phyloP scores from a whole-genome alignment of 2,329 filamentous ascomycete species.

The Massarina eburnea region DNA sequence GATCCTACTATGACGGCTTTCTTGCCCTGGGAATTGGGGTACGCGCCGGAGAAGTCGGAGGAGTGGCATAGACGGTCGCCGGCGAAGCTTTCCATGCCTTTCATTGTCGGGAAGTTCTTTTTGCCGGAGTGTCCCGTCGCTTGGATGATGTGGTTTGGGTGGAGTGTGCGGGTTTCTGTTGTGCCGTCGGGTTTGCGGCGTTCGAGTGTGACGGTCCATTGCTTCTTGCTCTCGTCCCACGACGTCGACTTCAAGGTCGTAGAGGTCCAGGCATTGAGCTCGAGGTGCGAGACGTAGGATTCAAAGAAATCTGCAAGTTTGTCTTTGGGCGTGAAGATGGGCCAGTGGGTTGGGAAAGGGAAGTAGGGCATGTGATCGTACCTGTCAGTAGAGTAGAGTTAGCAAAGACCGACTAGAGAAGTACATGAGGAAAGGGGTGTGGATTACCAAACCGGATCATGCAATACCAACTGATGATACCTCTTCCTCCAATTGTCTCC shows the following conservation, averaged over 20 bases:
- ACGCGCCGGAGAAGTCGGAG: conserved; percentile 35
- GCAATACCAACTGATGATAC: conserved; percentile 49
- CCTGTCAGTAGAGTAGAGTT: not conserved
- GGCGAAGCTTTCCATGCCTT: conserved; percentile 38
- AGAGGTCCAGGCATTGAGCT: conserved; percentile 44
- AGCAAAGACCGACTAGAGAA: no score
- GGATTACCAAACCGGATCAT: conserved; percentile 42
- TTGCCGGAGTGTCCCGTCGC: conserved; percentile 36
- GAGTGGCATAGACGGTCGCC: conserved; percentile 39
- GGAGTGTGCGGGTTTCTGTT: conserved; percentile 24
- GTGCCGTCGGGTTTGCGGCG: conserved; percentile 24
- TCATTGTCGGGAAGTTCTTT: conserved; percentile 34
- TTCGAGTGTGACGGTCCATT: conserved; percentile 43
- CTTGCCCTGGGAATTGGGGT: conserved; percentile 41
- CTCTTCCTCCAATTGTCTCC: conserved; percentile 52
- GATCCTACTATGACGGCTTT: conserved; percentile 50
- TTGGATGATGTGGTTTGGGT: conserved; percentile 33
- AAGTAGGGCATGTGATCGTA: conserved; percentile 44
- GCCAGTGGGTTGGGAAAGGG: conserved; percentile 35
- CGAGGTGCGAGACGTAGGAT: conserved; percentile 39
- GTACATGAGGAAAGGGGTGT: no score
- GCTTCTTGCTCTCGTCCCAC: conserved; percentile 40
- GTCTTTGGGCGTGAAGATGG: conserved; percentile 36
- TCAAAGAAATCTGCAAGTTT: conserved; percentile 44
- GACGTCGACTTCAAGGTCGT: conserved; percentile 40